Conservation (phyloP, 495 filamentous ascomycete genomes). For the Penicillium flavigenum region DNA sequence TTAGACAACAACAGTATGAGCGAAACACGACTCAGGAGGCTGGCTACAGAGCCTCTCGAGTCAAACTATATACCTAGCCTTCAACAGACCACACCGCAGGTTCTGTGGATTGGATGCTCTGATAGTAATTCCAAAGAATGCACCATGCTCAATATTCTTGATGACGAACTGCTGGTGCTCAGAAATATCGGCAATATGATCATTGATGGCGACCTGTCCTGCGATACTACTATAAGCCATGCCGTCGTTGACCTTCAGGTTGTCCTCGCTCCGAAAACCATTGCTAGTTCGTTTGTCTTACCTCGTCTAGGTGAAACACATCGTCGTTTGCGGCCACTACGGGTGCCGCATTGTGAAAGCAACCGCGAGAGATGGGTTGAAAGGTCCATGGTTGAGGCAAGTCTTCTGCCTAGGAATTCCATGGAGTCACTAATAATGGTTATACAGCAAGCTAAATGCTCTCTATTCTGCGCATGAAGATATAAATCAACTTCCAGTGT, state of each 20-base stretch:
- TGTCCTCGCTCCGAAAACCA: not conserved
- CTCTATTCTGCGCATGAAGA: slow-evolving; percentile 17
- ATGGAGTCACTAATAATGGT: not conserved
- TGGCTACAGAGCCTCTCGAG: slow-evolving; percentile 4
- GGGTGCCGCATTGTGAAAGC: slow-evolving; percentile 40
- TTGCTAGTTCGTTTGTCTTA: slow-evolving; percentile 5
- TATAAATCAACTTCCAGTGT: slow-evolving; percentile 16
- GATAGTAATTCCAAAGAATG: slow-evolving; percentile 41
- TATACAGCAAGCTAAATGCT: slow-evolving; percentile 17
- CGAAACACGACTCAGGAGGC: not conserved
- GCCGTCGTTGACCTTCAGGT: slow-evolving; percentile 37
- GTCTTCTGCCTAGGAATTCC: not conserved
- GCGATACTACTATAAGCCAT: slow-evolving; percentile 35
- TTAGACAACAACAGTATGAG: too few species aligned
- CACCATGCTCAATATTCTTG: slow-evolving; percentile 30
- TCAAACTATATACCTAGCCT: slow-evolving; percentile 34
- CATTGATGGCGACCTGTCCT: slow-evolving; percentile 37
- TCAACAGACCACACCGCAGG: slow-evolving; percentile 27
- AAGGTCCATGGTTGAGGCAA: slow-evolving; percentile 27
- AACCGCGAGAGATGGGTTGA: slow-evolving; percentile 19
- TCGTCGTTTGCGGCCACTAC: slow-evolving; percentile 47
- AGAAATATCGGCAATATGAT: slow-evolving; percentile 43
- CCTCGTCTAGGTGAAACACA: slow-evolving; percentile 38
- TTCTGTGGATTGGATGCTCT: slow-evolving; percentile 48
- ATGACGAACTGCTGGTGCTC: slow-evolving; percentile 42